Percentiles rank a stretch among this genome's conserved stretches.
These are phyloP conservation scores for Trichoderma aggressivum DNA, from an alignment of 2,329 filamentous ascomycete genomes.

Conservation along the genomic window DNA sequence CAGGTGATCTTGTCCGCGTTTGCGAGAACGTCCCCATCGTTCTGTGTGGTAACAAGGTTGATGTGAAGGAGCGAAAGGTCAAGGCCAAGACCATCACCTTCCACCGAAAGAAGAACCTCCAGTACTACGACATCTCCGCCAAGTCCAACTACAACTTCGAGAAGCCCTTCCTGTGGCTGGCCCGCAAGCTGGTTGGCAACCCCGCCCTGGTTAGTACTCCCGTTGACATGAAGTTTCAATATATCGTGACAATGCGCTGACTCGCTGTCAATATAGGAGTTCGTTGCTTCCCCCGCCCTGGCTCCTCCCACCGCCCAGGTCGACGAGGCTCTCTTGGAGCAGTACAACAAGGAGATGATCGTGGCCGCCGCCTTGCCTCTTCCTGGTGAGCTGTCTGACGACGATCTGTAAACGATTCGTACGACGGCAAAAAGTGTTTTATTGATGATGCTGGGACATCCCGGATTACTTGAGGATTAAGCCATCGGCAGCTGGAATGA, in stretches of 20 bases:
- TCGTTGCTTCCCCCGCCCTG: slow-evolving; percentile 91
- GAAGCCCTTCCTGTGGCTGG: slow-evolving; percentile 99
- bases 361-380: slow-evolving; percentile 78
- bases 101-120: slow-evolving; percentile 99
- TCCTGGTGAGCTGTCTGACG: slow-evolving; percentile 88
- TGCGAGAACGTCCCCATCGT: slow-evolving; percentile 99
- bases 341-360: slow-evolving; percentile 88
- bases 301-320: slow-evolving; percentile 90
- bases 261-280: slow-evolving; percentile 60
- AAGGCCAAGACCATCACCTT: slow-evolving; percentile 99
- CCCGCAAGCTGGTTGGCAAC: slow-evolving; percentile 97
- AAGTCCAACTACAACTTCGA: slow-evolving; percentile 99
- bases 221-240: background rate
- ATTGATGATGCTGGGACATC: slow-evolving; percentile 17
- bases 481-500: slow-evolving; percentile 32
- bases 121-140: slow-evolving; percentile 99
- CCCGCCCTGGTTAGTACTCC: slow-evolving; percentile 39
- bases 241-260: slow-evolving; percentile 1
- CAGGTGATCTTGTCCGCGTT: slow-evolving; percentile 96
- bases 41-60: slow-evolving; percentile 98
- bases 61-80: slow-evolving; percentile 99
- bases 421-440: slow-evolving; percentile 27
- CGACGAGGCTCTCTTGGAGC: slow-evolving; percentile 73
- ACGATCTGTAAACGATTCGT: slow-evolving; percentile 52
- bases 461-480: slow-evolving; percentile 8